Evolutionary conservation across 805 yeast genomes (phyloP), one percentile per base, ranked within the genome.

Genomic region (Saccharomycopsis amapae): DNA sequence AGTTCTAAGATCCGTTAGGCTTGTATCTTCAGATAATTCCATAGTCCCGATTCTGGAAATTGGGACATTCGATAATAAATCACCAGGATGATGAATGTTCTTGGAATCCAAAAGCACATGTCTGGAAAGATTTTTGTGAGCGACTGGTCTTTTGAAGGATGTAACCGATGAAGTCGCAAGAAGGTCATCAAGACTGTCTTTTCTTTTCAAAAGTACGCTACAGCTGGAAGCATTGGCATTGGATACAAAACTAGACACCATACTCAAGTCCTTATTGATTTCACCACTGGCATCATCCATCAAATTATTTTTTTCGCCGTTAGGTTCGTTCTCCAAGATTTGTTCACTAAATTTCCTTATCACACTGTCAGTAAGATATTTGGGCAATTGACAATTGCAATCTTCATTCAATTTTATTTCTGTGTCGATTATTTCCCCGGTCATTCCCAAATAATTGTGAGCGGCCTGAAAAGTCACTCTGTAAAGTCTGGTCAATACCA

Each of bases 401-500:
- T 63, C 59, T 10, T 67, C 62, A 58, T 89, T 90, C 36, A 87
- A 65, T 22, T 70, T 67, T 5, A 74, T 63, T 58, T 90, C 98
- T 15, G 90, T 79, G 45, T 81, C 77, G 56, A 85, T 73, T 25
- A 90, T 79, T 56, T 88, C 96, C 17, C 74, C 67, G 0, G 97
- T 87, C 19, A 90, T 64, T 0, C 95, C 96, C 40, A 90, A 67
- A 60, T 90, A 93, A 51, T 77, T 74, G 60, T 89, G 93, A 7
- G 93, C 85, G 0, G 97, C 85, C 58, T 85, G 89, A 62, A 90
- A 79, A 0, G 97, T 90, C 6, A 93, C 96, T 54, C 94, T 76
- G 59, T 87, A 86, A 44, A 93, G 70, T 51, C 95, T 74, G 1
- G 95, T 81, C 46, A 90, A 65, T 20, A 90, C 86, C 77, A 90